Evolutionary conservation across 129 eudicot species (phyloP), one percentile per base, ranked within the genome.

Genomic region (Helianthus tuberosus): DNA sequence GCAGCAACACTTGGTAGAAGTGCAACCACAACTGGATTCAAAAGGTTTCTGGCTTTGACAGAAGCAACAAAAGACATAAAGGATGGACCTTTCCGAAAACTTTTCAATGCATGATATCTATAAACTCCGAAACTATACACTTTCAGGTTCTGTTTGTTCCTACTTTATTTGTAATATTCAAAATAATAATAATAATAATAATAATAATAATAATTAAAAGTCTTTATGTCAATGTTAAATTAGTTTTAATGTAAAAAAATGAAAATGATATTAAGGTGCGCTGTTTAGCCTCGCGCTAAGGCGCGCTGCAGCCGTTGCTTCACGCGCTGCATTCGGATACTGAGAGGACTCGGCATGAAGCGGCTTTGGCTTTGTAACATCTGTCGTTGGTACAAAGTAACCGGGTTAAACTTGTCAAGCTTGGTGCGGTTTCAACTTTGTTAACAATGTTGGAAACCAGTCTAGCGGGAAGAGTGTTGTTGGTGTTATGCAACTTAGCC

Each of bases 1-100:
- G 97, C 98, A 60, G 97, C 97, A 41, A 96, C 97, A 35, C 86
- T 93, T 8, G 98, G 97, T 15, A 87, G 93, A 84, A 96, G 96
- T 65, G 96, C 96, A 16, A 92, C 96, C n/a, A 90, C 98, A 7
- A 93, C 96, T 11, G 96, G 97, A 64, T 88, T 93, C 80, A 89
- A 91, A 80, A 81, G 89, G 68, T 85, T 93, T 74, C 96, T 93
- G 75, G 96, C 97, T 16, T 77, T 93, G 77, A 93, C 98, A 2
- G 97, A 93, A 81, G 91, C 98, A 43, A 91, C 92, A 48, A 90
- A 88, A 71, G 96, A 93, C 73, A 76, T 97, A 0, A 93, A 90
- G 73, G 98, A 88, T 59, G 98, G 98, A n/a, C 82, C 98, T 32
- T 83, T 93, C 54, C 83, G 96, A 65, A 93, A 93, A 64, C 91